These are phyloP conservation scores for Stachybotrys chlorohalonatus DNA, from an alignment of 2,329 filamentous ascomycete genomes.

Conservation along the genomic window DNA sequence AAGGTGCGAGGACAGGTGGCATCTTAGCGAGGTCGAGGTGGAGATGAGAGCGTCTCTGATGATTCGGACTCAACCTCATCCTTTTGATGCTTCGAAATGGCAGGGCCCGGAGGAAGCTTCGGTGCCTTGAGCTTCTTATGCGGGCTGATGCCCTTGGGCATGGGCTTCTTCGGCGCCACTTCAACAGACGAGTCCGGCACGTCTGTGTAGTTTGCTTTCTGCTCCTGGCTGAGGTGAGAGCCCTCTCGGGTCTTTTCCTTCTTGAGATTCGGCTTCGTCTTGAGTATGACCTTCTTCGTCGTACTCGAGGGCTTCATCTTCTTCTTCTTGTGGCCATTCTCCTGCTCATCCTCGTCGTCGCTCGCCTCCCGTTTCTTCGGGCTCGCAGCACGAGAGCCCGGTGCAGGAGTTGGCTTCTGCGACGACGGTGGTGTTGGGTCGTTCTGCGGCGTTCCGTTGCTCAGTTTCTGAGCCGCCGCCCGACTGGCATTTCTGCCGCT, in stretches of 20 bases:
- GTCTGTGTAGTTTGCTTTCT: conserved; percentile 24
- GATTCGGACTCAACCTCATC: conserved; percentile 47
- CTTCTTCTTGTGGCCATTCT: conserved; percentile 48
- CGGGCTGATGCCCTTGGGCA: conserved; percentile 27
- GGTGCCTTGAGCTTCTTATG: conserved; percentile 33
- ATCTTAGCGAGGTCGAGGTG: conserved; percentile 21
- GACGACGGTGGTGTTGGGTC: conserved; percentile 53
- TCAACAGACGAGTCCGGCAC: conserved; percentile 13
- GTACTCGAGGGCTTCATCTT: conserved; percentile 36
- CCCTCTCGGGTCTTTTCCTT: conserved; percentile 47
- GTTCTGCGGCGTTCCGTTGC: conserved; percentile 45
- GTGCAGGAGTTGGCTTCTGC: conserved; percentile 51
- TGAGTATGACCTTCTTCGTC: conserved; percentile 47
- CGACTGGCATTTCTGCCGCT: conserved; percentile 54
- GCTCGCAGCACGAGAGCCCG: conserved; percentile 43
- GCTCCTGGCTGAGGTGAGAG: conserved; percentile 42
- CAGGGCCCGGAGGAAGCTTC: conserved; percentile 39
- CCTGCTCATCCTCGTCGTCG: conserved; percentile 45
- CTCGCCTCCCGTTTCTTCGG: conserved; percentile 49
- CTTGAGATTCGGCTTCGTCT: conserved; percentile 40
- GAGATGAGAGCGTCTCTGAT: conserved; percentile 47
- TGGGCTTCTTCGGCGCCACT: conserved; percentile 25
- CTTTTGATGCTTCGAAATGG: conserved; percentile 39
- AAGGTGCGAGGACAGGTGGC: too few species aligned
- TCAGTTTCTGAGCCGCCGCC: conserved; percentile 54